These are phyloP conservation scores for Coemansia sp. DNA, from an alignment of 192 early-diverging fungal genomes.

Conservation along the genomic window DNA sequence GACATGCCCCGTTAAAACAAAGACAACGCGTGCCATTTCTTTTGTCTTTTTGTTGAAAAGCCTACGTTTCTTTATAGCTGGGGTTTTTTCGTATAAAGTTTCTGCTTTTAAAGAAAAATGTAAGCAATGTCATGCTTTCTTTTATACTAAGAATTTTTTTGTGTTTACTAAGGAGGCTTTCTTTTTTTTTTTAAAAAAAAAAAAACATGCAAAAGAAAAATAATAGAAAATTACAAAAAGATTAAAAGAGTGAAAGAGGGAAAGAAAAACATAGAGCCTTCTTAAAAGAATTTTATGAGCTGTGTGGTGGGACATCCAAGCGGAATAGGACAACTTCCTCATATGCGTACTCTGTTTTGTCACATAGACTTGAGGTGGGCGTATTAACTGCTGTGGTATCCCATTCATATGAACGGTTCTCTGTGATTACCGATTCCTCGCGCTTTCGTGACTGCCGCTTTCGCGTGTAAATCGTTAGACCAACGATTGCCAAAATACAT, in stretches of 20 bases:
- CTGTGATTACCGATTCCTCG: background rate
- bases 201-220: slow-evolving; percentile 4
- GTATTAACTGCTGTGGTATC: slow-evolving; percentile 15
- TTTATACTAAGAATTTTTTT: background rate
- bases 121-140: background rate
- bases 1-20: background rate
- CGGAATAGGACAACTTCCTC: slow-evolving; percentile 15
- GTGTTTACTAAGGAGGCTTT: background rate
- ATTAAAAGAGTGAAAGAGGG: background rate
- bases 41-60: background rate
- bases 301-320: slow-evolving; percentile 5
- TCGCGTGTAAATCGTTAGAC: slow-evolving; percentile 12
- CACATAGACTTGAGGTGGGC: slow-evolving; percentile 3
- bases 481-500: slow-evolving; percentile 4
- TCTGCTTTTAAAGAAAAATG: background rate
- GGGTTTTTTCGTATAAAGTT: background rate
- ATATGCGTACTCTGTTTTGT: slow-evolving; percentile 10
- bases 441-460: background rate
- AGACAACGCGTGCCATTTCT: background rate
- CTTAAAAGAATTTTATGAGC: background rate
- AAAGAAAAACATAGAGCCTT: background rate
- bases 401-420: slow-evolving; percentile 9
- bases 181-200: background rate
- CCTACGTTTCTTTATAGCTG: background rate
- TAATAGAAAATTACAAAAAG: slow-evolving; percentile 7